Evolutionary conservation across 1,139 yeast genomes (phyloP).

Genomic region (Taphrina flavorubra): DNA sequence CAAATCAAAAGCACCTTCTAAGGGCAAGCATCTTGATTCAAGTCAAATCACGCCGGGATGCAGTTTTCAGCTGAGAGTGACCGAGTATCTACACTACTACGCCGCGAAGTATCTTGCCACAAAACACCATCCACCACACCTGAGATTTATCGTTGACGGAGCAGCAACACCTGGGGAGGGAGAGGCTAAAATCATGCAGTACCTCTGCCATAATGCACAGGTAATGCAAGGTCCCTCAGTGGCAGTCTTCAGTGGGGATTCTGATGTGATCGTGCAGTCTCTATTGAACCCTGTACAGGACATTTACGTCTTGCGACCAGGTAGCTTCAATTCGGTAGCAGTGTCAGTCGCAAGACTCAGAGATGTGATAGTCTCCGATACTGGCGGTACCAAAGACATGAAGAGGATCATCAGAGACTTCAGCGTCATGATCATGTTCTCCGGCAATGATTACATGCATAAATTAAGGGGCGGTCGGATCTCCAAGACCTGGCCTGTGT

Average conservation of each 20-base stretch:
- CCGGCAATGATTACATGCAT: constrained; percentile 32
- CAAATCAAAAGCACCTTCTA: constrained; percentile 30
- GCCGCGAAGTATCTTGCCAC: constrained; percentile 28
- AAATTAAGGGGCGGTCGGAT: constrained; percentile 30
- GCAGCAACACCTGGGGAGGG: constrained; percentile 38
- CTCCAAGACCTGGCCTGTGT: constrained; percentile 35
- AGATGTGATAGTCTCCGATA: neutral
- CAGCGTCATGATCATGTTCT: constrained; percentile 18
- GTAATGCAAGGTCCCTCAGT: neutral
- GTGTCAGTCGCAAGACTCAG: constrained; percentile 21
- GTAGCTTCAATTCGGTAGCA: neutral
- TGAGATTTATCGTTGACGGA: constrained; percentile 33
- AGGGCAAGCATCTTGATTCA: constrained; percentile 28
- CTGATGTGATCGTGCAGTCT: constrained; percentile 35
- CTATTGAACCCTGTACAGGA: constrained; percentile 16
- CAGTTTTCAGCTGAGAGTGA: constrained; percentile 25
- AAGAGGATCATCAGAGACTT: constrained; percentile 21
- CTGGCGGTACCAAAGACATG: neutral
- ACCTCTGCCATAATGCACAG: neutral
- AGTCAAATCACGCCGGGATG: constrained; percentile 35
- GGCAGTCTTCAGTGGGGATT: constrained; percentile 35
- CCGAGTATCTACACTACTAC: constrained; percentile 37
- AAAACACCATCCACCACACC: constrained; percentile 16
- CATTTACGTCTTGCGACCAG: constrained; percentile 24
- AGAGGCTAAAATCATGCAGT: constrained; percentile 36